These are phyloP conservation scores for Plasmodium relictum DNA, from an alignment of 169 alveolate species.

Conservation along the genomic window DNA sequence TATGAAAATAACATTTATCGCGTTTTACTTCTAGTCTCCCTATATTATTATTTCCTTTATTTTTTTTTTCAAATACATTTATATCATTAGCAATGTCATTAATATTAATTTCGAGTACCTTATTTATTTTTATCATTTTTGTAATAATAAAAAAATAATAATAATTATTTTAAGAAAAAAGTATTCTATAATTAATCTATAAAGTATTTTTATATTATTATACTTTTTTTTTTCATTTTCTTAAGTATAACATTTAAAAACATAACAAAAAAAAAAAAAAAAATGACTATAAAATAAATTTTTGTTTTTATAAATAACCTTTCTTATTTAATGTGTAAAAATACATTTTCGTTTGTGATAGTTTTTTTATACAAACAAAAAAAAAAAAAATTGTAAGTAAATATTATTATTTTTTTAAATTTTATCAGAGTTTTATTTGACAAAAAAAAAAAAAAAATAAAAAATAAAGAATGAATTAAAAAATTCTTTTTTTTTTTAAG, in stretches of 20 bases:
- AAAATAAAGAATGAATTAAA: too few relatives aligned
- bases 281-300: not conserved
- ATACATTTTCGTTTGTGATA: too few relatives aligned
- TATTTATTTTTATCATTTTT: constrained; percentile 56
- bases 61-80: constrained; percentile 31
- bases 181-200: not conserved
- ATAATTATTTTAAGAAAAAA: not conserved
- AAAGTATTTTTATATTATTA: not conserved
- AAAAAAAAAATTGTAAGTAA: too few relatives aligned
- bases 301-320: too few relatives aligned
- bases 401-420: too few relatives aligned
- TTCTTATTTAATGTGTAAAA: too few relatives aligned
- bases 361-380: too few relatives aligned
- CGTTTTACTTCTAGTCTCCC: constrained; percentile 22
- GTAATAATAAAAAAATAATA: not conserved
- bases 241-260: not conserved
- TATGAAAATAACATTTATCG: not conserved
- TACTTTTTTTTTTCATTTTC: not conserved
- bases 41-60: constrained; percentile 17
- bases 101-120: constrained; percentile 28
- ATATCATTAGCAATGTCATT: constrained; percentile 32
- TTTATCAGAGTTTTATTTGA: too few relatives aligned
- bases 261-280: not conserved
- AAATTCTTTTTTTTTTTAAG: too few relatives aligned
- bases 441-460: too few relatives aligned